Conservation (phyloP, 352 stramenopile species). For the Globisporangium perplexum region DNA sequence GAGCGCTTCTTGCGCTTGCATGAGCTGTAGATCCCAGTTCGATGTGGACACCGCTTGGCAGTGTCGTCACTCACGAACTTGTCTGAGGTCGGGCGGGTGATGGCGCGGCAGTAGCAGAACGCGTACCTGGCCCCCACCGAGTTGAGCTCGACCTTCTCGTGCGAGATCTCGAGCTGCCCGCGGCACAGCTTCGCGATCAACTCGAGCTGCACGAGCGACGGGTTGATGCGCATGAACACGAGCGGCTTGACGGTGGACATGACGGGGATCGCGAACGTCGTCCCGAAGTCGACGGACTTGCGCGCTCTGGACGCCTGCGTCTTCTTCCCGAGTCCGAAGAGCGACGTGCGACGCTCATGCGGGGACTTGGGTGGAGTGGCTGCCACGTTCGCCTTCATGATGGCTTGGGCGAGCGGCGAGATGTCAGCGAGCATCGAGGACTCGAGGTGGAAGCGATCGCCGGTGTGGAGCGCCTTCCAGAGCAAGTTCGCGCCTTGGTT, state of each 20-base stretch:
- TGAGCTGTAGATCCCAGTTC: slow-evolving; percentile 6
- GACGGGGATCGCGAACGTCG: slow-evolving; percentile 20
- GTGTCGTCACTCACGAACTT: background rate
- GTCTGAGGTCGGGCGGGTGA: background rate
- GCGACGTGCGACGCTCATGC: slow-evolving; percentile 20
- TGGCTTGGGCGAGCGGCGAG: slow-evolving; percentile 6
- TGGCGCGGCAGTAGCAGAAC: slow-evolving; percentile 10
- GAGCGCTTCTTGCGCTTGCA: slow-evolving; percentile 13
- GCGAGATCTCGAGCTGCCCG: slow-evolving; percentile 7
- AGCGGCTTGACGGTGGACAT: slow-evolving; percentile 8
- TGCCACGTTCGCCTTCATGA: slow-evolving; percentile 3
- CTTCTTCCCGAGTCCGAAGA: slow-evolving; percentile 28
- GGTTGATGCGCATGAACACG: slow-evolving; percentile 15
- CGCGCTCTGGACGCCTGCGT: slow-evolving; percentile 10
- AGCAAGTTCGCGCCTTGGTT: slow-evolving; percentile 31
- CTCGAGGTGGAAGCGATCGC: slow-evolving; percentile 12
- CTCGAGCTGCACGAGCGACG: slow-evolving; percentile 10
- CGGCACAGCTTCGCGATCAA: slow-evolving; percentile 4
- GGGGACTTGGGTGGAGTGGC: background rate
- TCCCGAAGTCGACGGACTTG: slow-evolving; percentile 22
- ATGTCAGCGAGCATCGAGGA: background rate
- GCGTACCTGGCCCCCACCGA: slow-evolving; percentile 10
- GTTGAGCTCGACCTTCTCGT: slow-evolving; percentile 6
- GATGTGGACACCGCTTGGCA: background rate
- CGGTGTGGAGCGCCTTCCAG: slow-evolving; percentile 45